Evolutionary conservation across 2,329 filamentous ascomycete species (phyloP), one percentile per base, ranked within the genome.

Genomic region (Botrytis porri): DNA sequence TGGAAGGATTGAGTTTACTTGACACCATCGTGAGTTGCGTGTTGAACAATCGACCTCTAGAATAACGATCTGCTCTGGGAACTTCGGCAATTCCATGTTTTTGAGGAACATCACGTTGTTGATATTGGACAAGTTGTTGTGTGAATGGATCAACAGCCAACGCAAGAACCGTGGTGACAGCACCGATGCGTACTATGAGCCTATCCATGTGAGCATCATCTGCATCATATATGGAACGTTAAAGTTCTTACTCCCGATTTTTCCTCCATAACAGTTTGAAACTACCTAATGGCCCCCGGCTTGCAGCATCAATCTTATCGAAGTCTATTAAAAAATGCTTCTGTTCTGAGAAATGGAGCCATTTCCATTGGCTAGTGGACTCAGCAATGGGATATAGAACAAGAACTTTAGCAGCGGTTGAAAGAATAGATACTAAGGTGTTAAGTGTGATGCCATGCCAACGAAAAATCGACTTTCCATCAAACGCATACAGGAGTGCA

Each of bases 381-480:
- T 66, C 64, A 22, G 64, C 45, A 22, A 66, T 39, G 22, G 64
- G 39, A 66, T 66, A 66, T 16, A 66, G 37, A 39, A 66, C 64
- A 66, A 66, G 45, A 39, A 66, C 64, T 54, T 66, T 66, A 14
- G 32, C 64, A n/a, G 45, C 64, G 8, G 64, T 66, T 66, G 64
- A n/a, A 54, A 66, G 64, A 66, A 66, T 54, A 14, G 64, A 54
- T 3, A 66, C 64, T 25, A 54, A 66, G 9, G 64, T 14, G 16
- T 66, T 66, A 3, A 66, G 64, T 66, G 64, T 66, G 29, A 54
- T 39, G n/a, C 64, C 64, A 66, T 66, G 45, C 64, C 64, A 66
- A 35, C 64, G 22, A 54, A 66, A 54, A 18, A 66, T 39, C 20
- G 64, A 12, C 35, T 66, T 66, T 1, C 29, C 64, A 39, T 66